Conservation (phyloP, 352 stramenopile genomes). For the Blastocystis sp. region DNA sequence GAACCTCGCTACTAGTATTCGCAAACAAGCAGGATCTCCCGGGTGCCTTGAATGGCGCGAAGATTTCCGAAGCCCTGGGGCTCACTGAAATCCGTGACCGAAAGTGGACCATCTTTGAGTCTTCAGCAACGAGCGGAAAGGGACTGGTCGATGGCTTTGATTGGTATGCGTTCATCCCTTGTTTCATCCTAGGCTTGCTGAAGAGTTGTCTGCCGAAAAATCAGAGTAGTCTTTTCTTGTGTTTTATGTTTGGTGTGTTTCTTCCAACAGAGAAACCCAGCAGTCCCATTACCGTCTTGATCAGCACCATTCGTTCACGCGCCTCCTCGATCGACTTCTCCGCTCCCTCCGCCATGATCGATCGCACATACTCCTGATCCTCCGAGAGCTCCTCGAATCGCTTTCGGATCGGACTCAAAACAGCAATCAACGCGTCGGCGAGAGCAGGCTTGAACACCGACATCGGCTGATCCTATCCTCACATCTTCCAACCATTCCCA, state of each 20-base stretch:
- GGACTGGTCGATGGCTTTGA: slow-evolving; percentile 98
- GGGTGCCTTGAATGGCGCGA: slow-evolving; percentile 40
- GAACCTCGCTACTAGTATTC: slow-evolving; percentile 95
- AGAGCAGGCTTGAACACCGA: slow-evolving; percentile 86
- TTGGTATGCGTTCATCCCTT: slow-evolving; percentile 68
- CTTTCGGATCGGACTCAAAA: slow-evolving; percentile 84
- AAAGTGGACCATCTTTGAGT: slow-evolving; percentile 99
- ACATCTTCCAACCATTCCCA: slow-evolving; percentile 63
- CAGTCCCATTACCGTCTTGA: slow-evolving; percentile 70
- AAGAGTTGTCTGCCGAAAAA: slow-evolving; percentile 37
- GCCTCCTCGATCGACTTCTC: slow-evolving; percentile 67
- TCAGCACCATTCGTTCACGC: slow-evolving; percentile 67
- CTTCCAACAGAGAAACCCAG: background rate
- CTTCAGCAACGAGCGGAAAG: slow-evolving; percentile 86
- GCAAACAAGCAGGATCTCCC: slow-evolving; percentile 87
- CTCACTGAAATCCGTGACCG: slow-evolving; percentile 91
- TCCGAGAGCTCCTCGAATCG: slow-evolving; percentile 78
- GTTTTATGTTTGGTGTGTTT: slow-evolving; percentile 9
- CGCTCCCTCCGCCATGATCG: slow-evolving; percentile 75
- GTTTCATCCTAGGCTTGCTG: slow-evolving; percentile 33
- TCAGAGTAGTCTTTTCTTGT: slow-evolving; percentile 21
- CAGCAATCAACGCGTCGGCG: slow-evolving; percentile 82
- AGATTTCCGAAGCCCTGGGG: slow-evolving; percentile 93
- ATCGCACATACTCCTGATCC: slow-evolving; percentile 77
- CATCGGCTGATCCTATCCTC: slow-evolving; percentile 66